Evolutionary conservation across 768 basidiomycete genomes (phyloP).

Genomic region (Coprinellus aureogranulatus): DNA sequence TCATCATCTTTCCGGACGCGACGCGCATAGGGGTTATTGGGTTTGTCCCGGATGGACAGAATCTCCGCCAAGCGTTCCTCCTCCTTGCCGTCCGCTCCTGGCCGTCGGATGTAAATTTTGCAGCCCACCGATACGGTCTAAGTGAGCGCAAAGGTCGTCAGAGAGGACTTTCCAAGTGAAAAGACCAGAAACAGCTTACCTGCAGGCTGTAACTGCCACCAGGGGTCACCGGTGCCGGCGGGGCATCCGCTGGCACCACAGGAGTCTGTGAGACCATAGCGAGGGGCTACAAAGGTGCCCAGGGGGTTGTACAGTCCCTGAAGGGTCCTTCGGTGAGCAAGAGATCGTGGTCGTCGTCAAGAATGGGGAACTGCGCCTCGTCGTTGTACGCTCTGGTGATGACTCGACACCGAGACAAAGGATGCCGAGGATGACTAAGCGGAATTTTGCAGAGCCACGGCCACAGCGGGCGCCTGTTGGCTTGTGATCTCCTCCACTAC

Average conservation of each 20-base stretch:
- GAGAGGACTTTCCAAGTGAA: conserved; percentile 19
- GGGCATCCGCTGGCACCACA: conserved; percentile 35
- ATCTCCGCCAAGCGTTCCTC: conserved; percentile 97
- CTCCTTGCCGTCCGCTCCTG: conserved; percentile 64
- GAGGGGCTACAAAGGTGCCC: conserved; percentile 1
- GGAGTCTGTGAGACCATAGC: conserved; percentile 40
- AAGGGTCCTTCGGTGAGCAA: not conserved
- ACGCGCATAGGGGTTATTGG: conserved; percentile 57
- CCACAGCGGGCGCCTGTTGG: not conserved
- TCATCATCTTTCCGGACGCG: conserved; percentile 46
- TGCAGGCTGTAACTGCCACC: conserved; percentile 78
- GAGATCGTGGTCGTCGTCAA: not conserved
- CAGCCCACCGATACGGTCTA: conserved; percentile 87
- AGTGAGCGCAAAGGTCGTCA: conserved; percentile 26
- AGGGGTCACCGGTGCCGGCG: conserved; percentile 65
- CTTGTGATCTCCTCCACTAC: no score
- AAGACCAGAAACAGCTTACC: conserved; percentile 41
- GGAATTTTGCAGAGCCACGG: conserved; percentile 9
- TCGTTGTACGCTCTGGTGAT: conserved; percentile 5
- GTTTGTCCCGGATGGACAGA: conserved; percentile 89
- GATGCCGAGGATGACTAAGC: conserved; percentile 5
- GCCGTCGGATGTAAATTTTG: conserved; percentile 89
- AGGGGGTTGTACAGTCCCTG: not conserved
- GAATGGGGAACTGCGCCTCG: conserved; percentile 4
- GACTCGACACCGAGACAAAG: conserved; percentile 20